Percentiles rank a stretch among this genome's conserved stretches.
phyloP scores from a whole-genome alignment of 2,329 filamentous ascomycete genomes.

The Teratosphaeriaceae sp. region DNA sequence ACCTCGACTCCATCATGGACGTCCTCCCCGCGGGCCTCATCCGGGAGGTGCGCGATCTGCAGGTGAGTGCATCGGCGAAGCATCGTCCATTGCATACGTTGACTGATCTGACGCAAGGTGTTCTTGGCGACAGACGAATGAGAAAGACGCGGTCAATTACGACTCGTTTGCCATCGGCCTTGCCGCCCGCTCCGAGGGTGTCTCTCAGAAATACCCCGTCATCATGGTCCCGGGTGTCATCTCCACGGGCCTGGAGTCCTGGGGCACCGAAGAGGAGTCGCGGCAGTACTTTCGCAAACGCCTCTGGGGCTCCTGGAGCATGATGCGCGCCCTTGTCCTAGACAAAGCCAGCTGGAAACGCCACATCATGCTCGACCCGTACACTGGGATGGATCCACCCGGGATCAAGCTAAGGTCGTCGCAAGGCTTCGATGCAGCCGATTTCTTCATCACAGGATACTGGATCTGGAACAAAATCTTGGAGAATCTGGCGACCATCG shows the following conservation, averaged over 20 bases:
- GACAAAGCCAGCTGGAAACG: constrained; percentile 94
- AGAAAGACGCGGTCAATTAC: constrained; percentile 82
- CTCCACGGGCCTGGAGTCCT: constrained; percentile 92
- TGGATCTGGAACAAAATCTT: constrained; percentile 99
- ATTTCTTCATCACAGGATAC: constrained; percentile 85
- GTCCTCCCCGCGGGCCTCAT: constrained; percentile 80
- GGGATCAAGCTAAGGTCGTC: constrained; percentile 85
- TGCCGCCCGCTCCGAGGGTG: constrained; percentile 72
- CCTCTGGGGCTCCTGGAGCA: constrained; percentile 96
- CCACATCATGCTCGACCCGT: constrained; percentile 93
- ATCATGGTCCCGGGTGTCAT: constrained; percentile 98
- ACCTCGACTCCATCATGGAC: constrained; percentile 80
- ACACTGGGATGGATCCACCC: constrained; percentile 84
- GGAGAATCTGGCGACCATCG: constrained; percentile 91
- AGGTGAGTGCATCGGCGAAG: constrained; percentile 48
- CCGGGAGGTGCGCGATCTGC: constrained; percentile 76
- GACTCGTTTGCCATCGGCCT: constrained; percentile 90
- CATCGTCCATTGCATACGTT: constrained; percentile 16
- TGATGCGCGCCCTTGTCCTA: constrained; percentile 91
- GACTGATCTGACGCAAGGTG: no score
- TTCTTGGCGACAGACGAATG: constrained; percentile 57
- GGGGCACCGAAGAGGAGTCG: constrained; percentile 82
- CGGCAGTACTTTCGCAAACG: constrained; percentile 89
- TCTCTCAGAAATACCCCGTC: constrained; percentile 76
- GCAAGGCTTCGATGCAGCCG: constrained; percentile 94